Evolutionary conservation across 331 rosid genomes (phyloP).

Genomic region (Ulmus americana): DNA sequence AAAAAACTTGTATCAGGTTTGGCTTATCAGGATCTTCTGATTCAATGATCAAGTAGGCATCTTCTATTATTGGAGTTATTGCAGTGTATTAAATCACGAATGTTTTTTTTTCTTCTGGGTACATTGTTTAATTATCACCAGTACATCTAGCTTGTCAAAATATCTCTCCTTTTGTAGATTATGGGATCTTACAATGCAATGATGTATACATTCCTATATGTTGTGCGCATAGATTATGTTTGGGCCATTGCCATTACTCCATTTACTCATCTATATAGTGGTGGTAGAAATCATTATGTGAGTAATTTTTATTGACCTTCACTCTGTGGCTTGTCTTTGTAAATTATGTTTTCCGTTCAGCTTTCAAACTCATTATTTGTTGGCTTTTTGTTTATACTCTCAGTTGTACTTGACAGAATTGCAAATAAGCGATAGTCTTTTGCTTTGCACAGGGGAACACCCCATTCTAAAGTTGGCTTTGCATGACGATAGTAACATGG

Average conservation of each 20-base stretch:
- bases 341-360: conserved; percentile 12
- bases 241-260: conserved; percentile 96
- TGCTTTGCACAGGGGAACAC: conserved; percentile 78
- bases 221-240: conserved; percentile 92
- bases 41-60: conserved; percentile 82
- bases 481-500: conserved; percentile 72
- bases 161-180: conserved; percentile 47
- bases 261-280: conserved; percentile 85
- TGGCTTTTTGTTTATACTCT: conserved; percentile 38
- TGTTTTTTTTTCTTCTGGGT: background rate
- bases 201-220: conserved; percentile 81
- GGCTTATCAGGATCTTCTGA: conserved; percentile 94
- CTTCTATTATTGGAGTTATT: conserved; percentile 5
- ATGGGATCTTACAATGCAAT: conserved; percentile 96
- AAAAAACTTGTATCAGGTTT: conserved; percentile 42
- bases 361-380: conserved; percentile 28
- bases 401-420: conserved; percentile 88
- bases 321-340: background rate
- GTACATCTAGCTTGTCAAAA: background rate
- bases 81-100: background rate
- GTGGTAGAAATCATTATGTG: conserved; percentile 87
- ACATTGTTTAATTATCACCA: conserved; percentile 1
- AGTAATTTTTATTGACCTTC: conserved; percentile 18
- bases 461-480: conserved; percentile 72
- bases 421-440: conserved; percentile 85